Percentiles rank a stretch among this genome's conserved stretches.
Conservation (phyloP, 139 green algal genomes). For the Eudorina sp. region DNA sequence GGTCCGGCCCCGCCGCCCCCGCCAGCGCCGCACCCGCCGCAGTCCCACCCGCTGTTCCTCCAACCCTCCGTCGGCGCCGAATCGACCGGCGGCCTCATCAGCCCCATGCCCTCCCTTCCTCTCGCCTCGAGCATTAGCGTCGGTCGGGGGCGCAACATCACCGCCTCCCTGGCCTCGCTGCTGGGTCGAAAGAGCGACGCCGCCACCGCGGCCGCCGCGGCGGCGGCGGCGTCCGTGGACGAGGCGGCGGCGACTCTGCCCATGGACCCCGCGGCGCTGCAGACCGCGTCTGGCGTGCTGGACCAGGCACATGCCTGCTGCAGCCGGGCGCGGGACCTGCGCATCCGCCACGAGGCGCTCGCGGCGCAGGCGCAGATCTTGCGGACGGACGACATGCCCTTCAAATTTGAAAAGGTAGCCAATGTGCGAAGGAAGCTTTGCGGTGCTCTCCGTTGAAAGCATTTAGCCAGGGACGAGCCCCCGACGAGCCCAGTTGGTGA, state of each 20-base stretch:
- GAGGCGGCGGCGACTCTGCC: background rate
- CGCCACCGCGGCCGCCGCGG: background rate
- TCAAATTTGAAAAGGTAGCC: slow-evolving; percentile 20
- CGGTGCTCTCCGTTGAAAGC: too few relatives aligned
- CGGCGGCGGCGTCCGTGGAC: background rate
- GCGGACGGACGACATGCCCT: background rate
- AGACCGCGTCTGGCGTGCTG: background rate
- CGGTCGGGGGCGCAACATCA: background rate
- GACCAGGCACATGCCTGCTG: background rate
- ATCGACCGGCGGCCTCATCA: background rate
- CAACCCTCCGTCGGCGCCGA: background rate
- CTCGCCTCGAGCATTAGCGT: background rate
- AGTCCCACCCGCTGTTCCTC: background rate
- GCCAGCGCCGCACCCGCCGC: background rate
- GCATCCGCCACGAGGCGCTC: background rate
- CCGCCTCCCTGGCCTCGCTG: background rate
- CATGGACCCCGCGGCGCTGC: background rate
- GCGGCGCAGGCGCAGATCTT: background rate
- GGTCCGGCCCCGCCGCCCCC: background rate
- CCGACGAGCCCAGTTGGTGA: too few relatives aligned
- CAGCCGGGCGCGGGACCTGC: background rate
- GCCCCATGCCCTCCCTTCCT: background rate
- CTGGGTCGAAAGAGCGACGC: background rate
- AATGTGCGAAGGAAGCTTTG: too few relatives aligned
- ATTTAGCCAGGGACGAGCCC: too few relatives aligned